Evolutionary conservation across 78 protist species (phyloP), one percentile per base, ranked within the genome.

Genomic region (Planoprotostelium fungivorum): DNA sequence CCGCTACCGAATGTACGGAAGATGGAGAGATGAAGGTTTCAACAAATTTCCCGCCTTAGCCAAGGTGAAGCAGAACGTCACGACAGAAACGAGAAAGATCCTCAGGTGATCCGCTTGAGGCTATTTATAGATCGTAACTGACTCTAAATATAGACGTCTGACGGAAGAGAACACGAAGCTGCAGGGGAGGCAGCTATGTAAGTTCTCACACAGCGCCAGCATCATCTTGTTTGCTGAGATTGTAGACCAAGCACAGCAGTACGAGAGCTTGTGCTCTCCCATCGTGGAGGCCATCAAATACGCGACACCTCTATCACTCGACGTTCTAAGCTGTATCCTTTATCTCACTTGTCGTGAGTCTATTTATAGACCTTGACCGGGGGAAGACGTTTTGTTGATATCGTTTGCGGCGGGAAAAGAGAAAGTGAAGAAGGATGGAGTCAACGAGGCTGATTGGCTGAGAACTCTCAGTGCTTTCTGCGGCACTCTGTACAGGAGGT

Each of bases 81-180:
- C 51, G 0, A 5, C 29, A 34, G 94, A 92, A 1, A 92, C 90
- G 0, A 83, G 84, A 28, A 92, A 92, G 63, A 35, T 92, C 9
- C 35, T 92, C 73, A 51, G 73, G 73, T 51, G 16, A 51, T 5
- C 5, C 16, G n/a, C n/a, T n/a, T n/a, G n/a, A n/a, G n/a, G n/a
- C n/a, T n/a, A 16, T 85, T 35, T 16, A 23, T 16, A 16, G 87
- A 85, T 23, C 37, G 36, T 16, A 73, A 16, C 36, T 85, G 36
- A 85, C 16, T 25, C 16, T 16, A 85, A 23, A 35, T 16, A 5
- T 25, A 87, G 96, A 25, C 93, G 96, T 34, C 29, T 94, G 29
- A 90, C 96, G 29, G 94, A 91, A 63, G 95, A 94, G 63, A 94
- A 92, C 39, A 85, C 85, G 35, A 94, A 94, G 90, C 95, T 86